A percentile compares a stretch with the other conserved stretches of the same genome.
These are phyloP conservation scores for Xylaria palmicola DNA, from an alignment of 495 filamentous ascomycete genomes.

Conservation along the genomic window DNA sequence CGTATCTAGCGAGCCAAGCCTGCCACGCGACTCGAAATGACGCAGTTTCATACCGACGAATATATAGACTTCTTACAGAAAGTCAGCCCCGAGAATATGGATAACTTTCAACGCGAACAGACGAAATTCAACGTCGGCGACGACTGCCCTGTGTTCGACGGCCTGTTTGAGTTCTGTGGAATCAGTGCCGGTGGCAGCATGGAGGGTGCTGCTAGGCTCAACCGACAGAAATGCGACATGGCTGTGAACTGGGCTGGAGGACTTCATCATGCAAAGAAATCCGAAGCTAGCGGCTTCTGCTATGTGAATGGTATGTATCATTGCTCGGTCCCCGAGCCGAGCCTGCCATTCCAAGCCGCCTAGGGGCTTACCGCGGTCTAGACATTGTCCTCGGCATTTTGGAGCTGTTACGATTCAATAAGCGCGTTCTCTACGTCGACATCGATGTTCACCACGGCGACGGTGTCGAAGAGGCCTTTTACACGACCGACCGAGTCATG, in stretches of 20 bases:
- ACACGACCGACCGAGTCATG: conserved; percentile 97
- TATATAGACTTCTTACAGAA: conserved; percentile 97
- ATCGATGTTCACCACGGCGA: conserved; percentile 99
- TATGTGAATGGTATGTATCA: conserved; percentile 83
- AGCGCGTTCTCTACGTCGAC: conserved; percentile 94
- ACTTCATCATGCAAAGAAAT: conserved; percentile 95
- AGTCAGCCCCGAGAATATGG: conserved; percentile 99
- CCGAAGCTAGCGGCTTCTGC: conserved; percentile 95
- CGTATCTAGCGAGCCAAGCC: conserved; percentile 85
- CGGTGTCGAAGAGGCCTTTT: conserved; percentile 97
- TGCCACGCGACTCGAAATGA: conserved; percentile 95
- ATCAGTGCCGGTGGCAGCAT: conserved; percentile 97
- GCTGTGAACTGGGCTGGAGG: conserved; percentile 98
- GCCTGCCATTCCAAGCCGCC: background rate
- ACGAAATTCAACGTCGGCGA: conserved; percentile 97
- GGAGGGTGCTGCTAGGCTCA: conserved; percentile 91
- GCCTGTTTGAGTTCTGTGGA: conserved; percentile 96
- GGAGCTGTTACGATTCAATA: conserved; percentile 89
- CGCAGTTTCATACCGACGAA: conserved; percentile 98
- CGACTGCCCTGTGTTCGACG: conserved; percentile 97
- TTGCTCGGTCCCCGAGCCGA: background rate
- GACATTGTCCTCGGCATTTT: conserved; percentile 97
- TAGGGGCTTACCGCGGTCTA: conserved; percentile 30
- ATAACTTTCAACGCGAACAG: conserved; percentile 86
- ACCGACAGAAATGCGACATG: conserved; percentile 92